phyloP scores from a whole-genome alignment of 805 yeast genomes.

The Pichia sporocuriosa region DNA sequence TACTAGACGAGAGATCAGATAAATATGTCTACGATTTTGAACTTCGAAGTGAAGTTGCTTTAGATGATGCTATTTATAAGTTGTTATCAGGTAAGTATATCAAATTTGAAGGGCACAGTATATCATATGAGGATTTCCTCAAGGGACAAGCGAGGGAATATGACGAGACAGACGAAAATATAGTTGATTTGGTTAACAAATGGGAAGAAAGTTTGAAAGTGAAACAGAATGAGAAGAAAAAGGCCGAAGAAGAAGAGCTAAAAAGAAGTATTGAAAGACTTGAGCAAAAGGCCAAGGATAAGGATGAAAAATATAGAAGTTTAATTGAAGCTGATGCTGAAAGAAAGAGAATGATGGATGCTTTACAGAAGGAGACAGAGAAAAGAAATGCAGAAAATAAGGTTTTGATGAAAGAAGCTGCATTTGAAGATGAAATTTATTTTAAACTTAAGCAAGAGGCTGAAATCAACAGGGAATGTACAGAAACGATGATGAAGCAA shows the following conservation, averaged over 20 bases:
- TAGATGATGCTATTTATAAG: conserved; percentile 1
- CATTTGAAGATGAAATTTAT: conserved; percentile 1
- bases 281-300: neutral
- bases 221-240: neutral
- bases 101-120: neutral
- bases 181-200: conserved; percentile 5
- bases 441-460: neutral
- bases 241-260: conserved; percentile 1
- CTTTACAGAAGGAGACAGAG: neutral
- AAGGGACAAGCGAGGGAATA: neutral
- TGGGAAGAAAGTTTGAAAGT: neutral
- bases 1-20: conserved; percentile 7
- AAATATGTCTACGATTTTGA: neutral
- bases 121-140: neutral
- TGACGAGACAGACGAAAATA: conserved; percentile 1
- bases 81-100: neutral
- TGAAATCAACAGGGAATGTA: neutral
- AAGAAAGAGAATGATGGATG: neutral
- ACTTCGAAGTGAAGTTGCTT: neutral
- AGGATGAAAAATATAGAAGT: conserved; percentile 1
- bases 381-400: neutral
- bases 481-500: neutral
- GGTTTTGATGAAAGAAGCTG: neutral
- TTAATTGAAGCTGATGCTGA: conserved; percentile 2
- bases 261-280: conserved; percentile 2